A percentile compares a stretch with the other conserved stretches of the same genome.
phyloP scores from a whole-genome alignment of 1,284 basidiomycete genomes.

The Ustilago bromivora region DNA sequence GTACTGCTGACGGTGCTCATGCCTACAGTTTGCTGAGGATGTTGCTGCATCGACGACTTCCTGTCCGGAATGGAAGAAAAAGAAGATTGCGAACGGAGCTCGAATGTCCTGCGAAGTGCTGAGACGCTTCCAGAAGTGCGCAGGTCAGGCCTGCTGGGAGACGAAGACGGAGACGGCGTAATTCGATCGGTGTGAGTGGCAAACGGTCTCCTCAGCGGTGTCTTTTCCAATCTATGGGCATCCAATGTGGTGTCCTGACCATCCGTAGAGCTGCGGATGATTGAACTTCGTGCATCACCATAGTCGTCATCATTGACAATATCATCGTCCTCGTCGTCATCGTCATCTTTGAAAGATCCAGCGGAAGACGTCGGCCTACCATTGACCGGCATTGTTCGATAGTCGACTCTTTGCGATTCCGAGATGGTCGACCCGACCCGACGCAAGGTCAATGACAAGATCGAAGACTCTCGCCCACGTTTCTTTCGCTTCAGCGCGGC shows the following conservation, averaged over 20 bases:
- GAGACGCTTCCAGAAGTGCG: conserved; percentile 30
- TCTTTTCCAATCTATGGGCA: conserved; percentile 13
- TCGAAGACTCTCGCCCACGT: conserved; percentile 56
- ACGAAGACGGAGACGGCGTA: conserved; percentile 23
- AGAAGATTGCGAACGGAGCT: conserved; percentile 43
- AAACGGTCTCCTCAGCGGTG: conserved; percentile 18
- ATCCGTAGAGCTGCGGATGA: conserved; percentile 10
- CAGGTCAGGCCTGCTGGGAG: conserved; percentile 11
- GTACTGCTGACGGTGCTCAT: conserved; percentile 30
- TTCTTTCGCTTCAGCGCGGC: conserved; percentile 61
- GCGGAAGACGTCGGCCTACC: conserved; percentile 21
- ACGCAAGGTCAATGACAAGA: conserved; percentile 57
- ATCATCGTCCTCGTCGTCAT: conserved; percentile 29
- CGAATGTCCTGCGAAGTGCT: conserved; percentile 31
- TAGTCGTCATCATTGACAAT: conserved; percentile 8
- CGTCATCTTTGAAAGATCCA: conserved; percentile 22
- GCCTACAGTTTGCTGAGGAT: conserved; percentile 10
- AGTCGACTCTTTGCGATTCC: conserved; percentile 27
- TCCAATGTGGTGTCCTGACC: conserved; percentile 23
- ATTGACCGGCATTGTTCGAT: conserved; percentile 23
- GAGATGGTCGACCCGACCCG: conserved; percentile 59
- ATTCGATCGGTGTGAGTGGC: conserved; percentile 12
- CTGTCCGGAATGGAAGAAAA: conserved; percentile 44
- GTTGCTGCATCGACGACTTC: conserved; percentile 39
- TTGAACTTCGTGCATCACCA: conserved; percentile 14